Evolutionary conservation across 768 basidiomycete species (phyloP).

Genomic region (Mycena olivaceomarginata): DNA sequence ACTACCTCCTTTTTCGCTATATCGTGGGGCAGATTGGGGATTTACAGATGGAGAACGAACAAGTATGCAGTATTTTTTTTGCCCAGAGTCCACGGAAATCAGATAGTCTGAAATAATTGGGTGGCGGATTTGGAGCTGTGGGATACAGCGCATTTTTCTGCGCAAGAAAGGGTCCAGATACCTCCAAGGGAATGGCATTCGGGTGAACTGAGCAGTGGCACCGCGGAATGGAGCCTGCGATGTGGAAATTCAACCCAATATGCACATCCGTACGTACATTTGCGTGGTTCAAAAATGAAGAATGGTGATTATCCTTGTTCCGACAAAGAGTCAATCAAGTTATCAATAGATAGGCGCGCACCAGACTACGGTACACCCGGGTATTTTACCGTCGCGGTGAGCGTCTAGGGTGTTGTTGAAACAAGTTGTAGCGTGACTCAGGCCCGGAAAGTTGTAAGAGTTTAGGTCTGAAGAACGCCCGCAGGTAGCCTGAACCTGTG

Average conservation of each 20-base stretch:
- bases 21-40: too few relatives aligned
- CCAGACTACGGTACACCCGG: too few relatives aligned
- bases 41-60: background rate
- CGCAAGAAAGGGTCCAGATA: conserved; percentile 6
- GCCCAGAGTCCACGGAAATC: background rate
- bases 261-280: conserved; percentile 21
- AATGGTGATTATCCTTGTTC: conserved; percentile 12
- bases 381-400: background rate
- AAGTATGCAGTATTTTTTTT: background rate
- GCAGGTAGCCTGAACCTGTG: conserved; percentile 12
- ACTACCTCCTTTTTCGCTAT: background rate
- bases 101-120: background rate
- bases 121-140: conserved; percentile 4
- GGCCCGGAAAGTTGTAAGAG: background rate
- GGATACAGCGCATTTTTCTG: conserved; percentile 4
- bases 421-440: conserved; percentile 5
- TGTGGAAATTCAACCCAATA: background rate
- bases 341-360: conserved; percentile 8
- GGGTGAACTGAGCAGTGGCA: background rate
- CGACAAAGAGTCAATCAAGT: conserved; percentile 10
- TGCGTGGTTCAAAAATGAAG: conserved; percentile 16
- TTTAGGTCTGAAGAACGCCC: background rate
- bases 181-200: conserved; percentile 21
- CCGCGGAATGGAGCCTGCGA: background rate
- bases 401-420: background rate